Evolutionary conservation across 345 rosid genomes (phyloP).

Genomic region (Noccaea caerulescens): DNA sequence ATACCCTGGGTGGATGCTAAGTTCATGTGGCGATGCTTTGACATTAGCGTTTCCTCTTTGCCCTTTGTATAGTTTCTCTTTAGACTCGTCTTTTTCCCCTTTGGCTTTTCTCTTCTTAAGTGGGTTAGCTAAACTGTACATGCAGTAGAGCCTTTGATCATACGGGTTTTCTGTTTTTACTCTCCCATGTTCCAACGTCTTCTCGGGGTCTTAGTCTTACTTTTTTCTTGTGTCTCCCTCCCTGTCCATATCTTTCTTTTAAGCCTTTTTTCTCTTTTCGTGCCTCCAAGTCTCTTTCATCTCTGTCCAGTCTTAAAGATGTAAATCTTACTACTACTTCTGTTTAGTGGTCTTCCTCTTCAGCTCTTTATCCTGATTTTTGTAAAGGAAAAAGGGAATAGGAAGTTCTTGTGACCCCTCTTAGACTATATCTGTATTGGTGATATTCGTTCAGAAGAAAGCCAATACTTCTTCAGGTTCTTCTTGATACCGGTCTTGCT

Average conservation of each 20-base stretch:
- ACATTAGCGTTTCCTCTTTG: conserved; percentile 32
- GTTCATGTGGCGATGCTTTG: conserved; percentile 25
- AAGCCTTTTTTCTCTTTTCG: conserved; percentile 24
- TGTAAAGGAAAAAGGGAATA: conserved; percentile 68
- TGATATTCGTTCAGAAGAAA: conserved; percentile 19
- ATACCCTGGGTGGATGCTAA: conserved; percentile 38
- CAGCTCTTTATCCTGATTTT: conserved; percentile 62
- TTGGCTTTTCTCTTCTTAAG: conserved; percentile 33
- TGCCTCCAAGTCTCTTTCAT: conserved; percentile 20
- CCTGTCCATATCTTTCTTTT: conserved; percentile 28
- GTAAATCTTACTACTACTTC: conserved; percentile 33
- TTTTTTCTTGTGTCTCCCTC: conserved; percentile 22
- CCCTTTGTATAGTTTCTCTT: conserved; percentile 41
- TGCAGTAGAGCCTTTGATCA: conserved; percentile 43
- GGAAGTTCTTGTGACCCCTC: conserved; percentile 40
- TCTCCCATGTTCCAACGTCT: conserved; percentile 19
- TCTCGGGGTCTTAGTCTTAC: conserved; percentile 8
- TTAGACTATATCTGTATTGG: conserved; percentile 36
- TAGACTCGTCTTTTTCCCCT: conserved; percentile 34
- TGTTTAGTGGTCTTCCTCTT: conserved; percentile 49
- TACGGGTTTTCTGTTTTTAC: conserved; percentile 28
- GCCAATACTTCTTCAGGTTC: conserved; percentile 15
- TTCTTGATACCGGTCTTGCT: conserved; percentile 16
- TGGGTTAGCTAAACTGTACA: conserved; percentile 47
- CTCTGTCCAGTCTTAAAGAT: conserved; percentile 33